Evolutionary conservation across 352 stramenopile species (phyloP).

Genomic region (Achlya hypogyna): DNA sequence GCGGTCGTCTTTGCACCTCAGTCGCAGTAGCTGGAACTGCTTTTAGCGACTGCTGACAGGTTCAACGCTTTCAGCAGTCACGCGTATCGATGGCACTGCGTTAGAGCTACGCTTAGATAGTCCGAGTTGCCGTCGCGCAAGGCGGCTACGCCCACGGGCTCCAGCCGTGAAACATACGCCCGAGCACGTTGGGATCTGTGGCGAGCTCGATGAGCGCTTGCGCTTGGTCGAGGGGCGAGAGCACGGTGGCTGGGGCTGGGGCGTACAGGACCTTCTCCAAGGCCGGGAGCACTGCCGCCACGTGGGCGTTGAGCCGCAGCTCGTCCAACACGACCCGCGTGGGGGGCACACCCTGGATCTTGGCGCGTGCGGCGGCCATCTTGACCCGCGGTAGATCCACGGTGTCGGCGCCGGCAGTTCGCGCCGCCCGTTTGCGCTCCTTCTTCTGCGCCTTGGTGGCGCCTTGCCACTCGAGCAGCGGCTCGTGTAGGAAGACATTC

Average conservation of each 20-base stretch:
- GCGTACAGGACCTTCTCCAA: conserved; percentile 44
- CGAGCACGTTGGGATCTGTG: conserved; percentile 68
- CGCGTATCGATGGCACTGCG: too few relatives aligned
- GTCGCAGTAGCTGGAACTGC: too few relatives aligned
- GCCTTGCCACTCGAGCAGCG: conserved; percentile 80
- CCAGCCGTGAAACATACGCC: conserved; percentile 71
- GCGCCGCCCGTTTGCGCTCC: not conserved
- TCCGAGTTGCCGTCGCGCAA: not conserved
- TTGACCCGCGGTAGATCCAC: conserved; percentile 24
- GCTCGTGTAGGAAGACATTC: conserved; percentile 88
- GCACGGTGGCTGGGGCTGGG: conserved; percentile 5
- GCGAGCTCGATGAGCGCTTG: conserved; percentile 75
- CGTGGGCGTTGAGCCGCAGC: conserved; percentile 52
- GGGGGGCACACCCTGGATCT: conserved; percentile 70
- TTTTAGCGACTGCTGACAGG: too few relatives aligned
- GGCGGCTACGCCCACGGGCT: conserved; percentile 59
- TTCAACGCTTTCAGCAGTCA: too few relatives aligned
- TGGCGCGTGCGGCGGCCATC: conserved; percentile 50
- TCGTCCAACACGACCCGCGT: conserved; percentile 60
- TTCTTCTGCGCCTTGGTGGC: conserved; percentile 16
- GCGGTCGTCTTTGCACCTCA: too few relatives aligned
- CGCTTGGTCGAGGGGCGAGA: conserved; percentile 42
- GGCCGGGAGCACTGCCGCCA: conserved; percentile 41
- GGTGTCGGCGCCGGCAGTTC: conserved; percentile 19
- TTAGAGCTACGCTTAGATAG: too few relatives aligned